phyloP scores from a whole-genome alignment of 1,139 yeast genomes.

The Yamadazyma conglobata region DNA sequence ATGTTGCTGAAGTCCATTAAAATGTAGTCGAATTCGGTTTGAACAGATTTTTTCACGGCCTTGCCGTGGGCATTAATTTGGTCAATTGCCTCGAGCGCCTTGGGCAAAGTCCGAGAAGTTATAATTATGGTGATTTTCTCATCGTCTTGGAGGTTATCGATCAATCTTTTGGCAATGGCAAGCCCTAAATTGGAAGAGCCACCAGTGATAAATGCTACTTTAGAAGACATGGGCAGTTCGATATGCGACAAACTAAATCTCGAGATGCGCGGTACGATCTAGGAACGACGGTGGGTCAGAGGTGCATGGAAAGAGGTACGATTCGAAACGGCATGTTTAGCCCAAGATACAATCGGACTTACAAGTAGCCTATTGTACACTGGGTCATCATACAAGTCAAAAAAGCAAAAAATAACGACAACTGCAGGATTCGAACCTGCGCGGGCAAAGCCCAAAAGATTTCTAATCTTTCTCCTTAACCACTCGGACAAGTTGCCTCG shows the following conservation, averaged over 20 bases:
- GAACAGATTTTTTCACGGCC: conserved; percentile 38
- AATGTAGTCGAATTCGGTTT: conserved; percentile 79
- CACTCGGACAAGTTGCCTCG: conserved; percentile 54
- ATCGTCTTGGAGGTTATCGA: conserved; percentile 45
- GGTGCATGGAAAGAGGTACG: no score
- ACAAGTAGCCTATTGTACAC: no score
- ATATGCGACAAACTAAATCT: no score
- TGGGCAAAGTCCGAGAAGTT: conserved; percentile 84
- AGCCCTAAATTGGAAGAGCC: conserved; percentile 74
- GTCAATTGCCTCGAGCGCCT: conserved; percentile 73
- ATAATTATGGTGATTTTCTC: conserved; percentile 71
- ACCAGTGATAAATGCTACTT: conserved; percentile 45
- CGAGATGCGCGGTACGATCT: background rate
- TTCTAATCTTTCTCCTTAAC: conserved; percentile 52
- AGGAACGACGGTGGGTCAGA: no score
- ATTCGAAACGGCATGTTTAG: no score
- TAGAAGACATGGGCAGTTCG: conserved; percentile 8
- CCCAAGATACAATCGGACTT: no score
- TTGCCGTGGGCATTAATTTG: conserved; percentile 52
- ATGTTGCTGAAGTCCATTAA: conserved; percentile 86
- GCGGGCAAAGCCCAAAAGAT: conserved; percentile 66
- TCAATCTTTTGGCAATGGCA: conserved; percentile 75
- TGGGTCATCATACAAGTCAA: no score
- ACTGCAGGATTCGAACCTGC: conserved; percentile 91
- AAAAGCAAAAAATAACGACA: conserved; percentile 59